phyloP scores from a whole-genome alignment of 805 yeast genomes.

The Millerago galiae region DNA sequence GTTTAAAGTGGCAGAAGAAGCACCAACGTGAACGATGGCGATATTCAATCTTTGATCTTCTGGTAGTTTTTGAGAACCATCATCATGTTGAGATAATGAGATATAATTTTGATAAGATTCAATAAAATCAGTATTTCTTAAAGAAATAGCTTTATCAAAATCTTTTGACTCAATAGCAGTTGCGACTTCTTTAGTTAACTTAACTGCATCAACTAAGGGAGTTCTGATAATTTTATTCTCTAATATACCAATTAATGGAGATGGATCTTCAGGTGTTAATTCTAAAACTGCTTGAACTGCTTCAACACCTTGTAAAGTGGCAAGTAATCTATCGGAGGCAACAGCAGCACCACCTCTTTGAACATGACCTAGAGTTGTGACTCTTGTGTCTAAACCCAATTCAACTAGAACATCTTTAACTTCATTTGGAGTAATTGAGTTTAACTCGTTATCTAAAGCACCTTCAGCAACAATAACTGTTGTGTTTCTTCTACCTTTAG shows the following conservation, averaged over 20 bases:
- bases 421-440: slow-evolving; percentile 72
- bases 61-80: slow-evolving; percentile 56
- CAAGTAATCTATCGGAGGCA: slow-evolving; percentile 85
- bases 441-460: slow-evolving; percentile 76
- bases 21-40: slow-evolving; percentile 90
- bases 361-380: slow-evolving; percentile 94
- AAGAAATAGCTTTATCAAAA: slow-evolving; percentile 78
- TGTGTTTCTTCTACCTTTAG: slow-evolving; percentile 86
- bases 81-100: slow-evolving; percentile 62
- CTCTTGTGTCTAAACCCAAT: slow-evolving; percentile 87
- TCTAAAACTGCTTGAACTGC: slow-evolving; percentile 92
- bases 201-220: slow-evolving; percentile 87
- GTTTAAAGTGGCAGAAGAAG: slow-evolving; percentile 96
- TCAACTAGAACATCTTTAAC: slow-evolving; percentile 80
- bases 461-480: slow-evolving; percentile 98
- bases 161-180: slow-evolving; percentile 72
- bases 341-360: slow-evolving; percentile 99
- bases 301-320: slow-evolving; percentile 95
- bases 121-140: slow-evolving; percentile 83
- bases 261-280: slow-evolving; percentile 82
- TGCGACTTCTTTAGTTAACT: slow-evolving; percentile 84
- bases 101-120: slow-evolving; percentile 71
- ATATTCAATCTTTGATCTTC: slow-evolving; percentile 57
- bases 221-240: slow-evolving; percentile 84
- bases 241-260: slow-evolving; percentile 86